A percentile compares a stretch with the other conserved stretches of the same genome.
phyloP scores from a whole-genome alignment of 352 stramenopile genomes.

The Globisporangium canariense region DNA sequence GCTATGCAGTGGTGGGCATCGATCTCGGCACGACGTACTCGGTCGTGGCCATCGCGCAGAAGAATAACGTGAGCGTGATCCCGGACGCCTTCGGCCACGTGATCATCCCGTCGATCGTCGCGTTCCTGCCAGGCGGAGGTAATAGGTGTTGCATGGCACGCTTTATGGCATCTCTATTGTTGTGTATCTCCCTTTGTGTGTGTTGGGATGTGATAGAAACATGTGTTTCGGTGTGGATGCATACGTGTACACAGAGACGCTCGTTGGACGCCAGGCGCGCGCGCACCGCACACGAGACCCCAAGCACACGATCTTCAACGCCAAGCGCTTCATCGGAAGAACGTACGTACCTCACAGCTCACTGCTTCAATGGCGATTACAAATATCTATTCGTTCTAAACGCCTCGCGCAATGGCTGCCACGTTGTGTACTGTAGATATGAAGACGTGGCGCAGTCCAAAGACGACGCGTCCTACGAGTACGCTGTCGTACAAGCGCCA shows the following conservation, averaged over 20 bases:
- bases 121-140: constrained; percentile 54
- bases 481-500: constrained; percentile 18
- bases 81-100: constrained; percentile 40
- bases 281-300: constrained; percentile 50
- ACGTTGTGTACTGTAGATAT: constrained; percentile 19
- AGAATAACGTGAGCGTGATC: constrained; percentile 63
- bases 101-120: constrained; percentile 65
- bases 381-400: not conserved
- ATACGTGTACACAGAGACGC: constrained; percentile 20
- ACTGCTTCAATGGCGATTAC: not conserved
- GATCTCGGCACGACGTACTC: constrained; percentile 80
- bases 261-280: constrained; percentile 48
- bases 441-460: constrained; percentile 23
- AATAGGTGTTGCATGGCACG: no score
- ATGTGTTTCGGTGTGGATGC: not conserved
- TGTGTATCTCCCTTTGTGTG: not conserved
- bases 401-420: not conserved
- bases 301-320: constrained; percentile 68
- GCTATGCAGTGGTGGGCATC: constrained; percentile 56
- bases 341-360: constrained; percentile 17
- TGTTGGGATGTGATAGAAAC: not conserved
- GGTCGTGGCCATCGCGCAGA: constrained; percentile 63
- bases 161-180: no score
- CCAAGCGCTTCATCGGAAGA: constrained; percentile 71
- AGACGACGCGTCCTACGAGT: constrained; percentile 42